Evolutionary conservation across 177 flowering plant genomes (phyloP).

Genomic region (Vitis hybrid): DNA sequence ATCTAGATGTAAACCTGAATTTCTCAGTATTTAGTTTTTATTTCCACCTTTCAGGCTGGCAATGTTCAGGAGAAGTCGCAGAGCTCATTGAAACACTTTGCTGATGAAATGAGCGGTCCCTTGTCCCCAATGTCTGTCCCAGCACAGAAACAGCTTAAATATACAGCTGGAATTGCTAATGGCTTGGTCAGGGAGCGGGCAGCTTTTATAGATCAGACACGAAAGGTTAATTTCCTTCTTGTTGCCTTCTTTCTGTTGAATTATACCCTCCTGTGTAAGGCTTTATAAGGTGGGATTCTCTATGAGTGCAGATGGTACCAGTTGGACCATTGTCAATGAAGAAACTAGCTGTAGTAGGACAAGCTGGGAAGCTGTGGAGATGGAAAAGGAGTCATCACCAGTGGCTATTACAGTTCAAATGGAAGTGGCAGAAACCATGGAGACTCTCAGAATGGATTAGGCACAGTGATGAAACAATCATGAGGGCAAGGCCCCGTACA

Average conservation of each 20-base stretch:
- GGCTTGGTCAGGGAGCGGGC: constrained; percentile 59
- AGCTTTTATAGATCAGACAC: constrained; percentile 51
- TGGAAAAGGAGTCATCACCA: constrained; percentile 99
- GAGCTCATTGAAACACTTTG: constrained; percentile 57
- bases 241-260: neutral
- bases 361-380: constrained; percentile 89
- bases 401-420: constrained; percentile 93
- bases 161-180: constrained; percentile 83
- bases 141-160: constrained; percentile 89
- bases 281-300: constrained; percentile 10
- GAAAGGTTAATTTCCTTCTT: constrained; percentile 47
- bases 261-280: neutral
- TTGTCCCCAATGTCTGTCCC: constrained; percentile 71
- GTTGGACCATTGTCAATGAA: constrained; percentile 71
- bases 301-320: constrained; percentile 71
- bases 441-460: constrained; percentile 90
- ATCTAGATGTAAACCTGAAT: too few relatives aligned
- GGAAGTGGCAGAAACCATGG: constrained; percentile 99
- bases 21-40: neutral
- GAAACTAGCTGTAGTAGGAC: constrained; percentile 65
- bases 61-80: constrained; percentile 50
- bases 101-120: constrained; percentile 63
- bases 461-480: constrained; percentile 89
- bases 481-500: constrained; percentile 67
- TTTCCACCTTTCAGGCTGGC: constrained; percentile 11